Base-by-base conservation (phyloP, 176 grass and related monocot genomes). In the Ampelocalamus luodianensis region DNA sequence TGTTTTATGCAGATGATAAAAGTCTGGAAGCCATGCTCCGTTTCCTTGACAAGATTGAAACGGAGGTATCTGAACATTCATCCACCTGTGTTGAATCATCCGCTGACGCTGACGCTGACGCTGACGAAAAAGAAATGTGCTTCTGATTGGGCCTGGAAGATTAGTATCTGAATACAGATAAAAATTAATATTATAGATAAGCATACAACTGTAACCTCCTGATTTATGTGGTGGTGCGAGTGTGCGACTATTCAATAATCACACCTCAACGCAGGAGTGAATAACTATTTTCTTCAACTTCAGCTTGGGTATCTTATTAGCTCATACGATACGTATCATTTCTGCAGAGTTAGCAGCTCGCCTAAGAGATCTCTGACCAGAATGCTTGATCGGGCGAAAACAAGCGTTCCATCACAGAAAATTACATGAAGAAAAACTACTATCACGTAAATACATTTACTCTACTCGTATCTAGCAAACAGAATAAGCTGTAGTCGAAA, bases 21-120 rank as follows among this genome's bases (percentile, higher is more conserved):
- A 91, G 87, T 38, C 60, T 87, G 37, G 53, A 75, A 59, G 77
- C 74, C 36, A 89, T 89, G 89, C 73, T 74, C 6, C 10, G 65
- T 62, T 94, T 94, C 64, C 89, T 89, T n/a, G 87, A 87, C 34
- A 91, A 91, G 89, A 89, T 91, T 9, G 92, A 91, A 61, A 77
- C 63, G 55, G 88, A 78, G 29, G 40, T 78, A 14, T 17, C 20
- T 32, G 60, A 82, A 23, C 42, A 67, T 54, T 32, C 82, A 79
- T 62, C 64, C 42, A 20, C 63, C 0, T 50, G 78, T 78, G 72
- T 84, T 45, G 65, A 85, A 66, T 37, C 73, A 51, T 5, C 55
- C 24, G 42, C 39, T 6, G 81, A 85, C 79, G 85, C 77, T 74
- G 76, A 83, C 24, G 42, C 39, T 6, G 81, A 85, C 79, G 85